A percentile compares a stretch with the other conserved stretches of the same genome.
Conservation (phyloP, 2,329 filamentous ascomycete genomes). For the Aspergillus cejpii region DNA sequence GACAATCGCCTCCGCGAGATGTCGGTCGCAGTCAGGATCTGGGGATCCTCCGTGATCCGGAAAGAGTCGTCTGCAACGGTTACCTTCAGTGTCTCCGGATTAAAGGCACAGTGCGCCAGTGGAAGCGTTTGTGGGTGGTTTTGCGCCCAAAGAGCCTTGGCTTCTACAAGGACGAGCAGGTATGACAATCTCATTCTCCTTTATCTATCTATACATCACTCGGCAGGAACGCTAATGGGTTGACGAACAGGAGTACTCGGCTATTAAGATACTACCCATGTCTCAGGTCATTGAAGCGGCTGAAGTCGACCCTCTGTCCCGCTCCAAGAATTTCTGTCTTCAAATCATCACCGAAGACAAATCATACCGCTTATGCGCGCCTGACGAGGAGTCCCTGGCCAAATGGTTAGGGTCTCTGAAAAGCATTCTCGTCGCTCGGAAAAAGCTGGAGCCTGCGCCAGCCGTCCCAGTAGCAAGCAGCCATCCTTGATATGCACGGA, state of each 20-base stretch:
- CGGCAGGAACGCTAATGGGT: constrained; percentile 1
- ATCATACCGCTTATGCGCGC: constrained; percentile 67
- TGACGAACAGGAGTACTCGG: constrained; percentile 65
- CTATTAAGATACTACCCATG: constrained; percentile 73
- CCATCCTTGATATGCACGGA: not conserved
- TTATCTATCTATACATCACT: not conserved
- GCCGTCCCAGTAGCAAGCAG: constrained; percentile 7
- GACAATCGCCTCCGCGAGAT: constrained; percentile 45
- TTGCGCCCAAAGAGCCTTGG: constrained; percentile 77
- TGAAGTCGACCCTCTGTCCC: constrained; percentile 81
- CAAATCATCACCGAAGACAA: constrained; percentile 94
- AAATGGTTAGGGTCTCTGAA: constrained; percentile 88
- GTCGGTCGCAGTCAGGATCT: constrained; percentile 56
- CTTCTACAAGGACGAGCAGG: constrained; percentile 80
- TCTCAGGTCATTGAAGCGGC: constrained; percentile 78
- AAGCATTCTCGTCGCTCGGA: constrained; percentile 48
- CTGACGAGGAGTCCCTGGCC: constrained; percentile 73
- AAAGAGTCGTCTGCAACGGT: constrained; percentile 89
- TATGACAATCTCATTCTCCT: constrained; percentile 5
- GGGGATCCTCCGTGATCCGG: constrained; percentile 58
- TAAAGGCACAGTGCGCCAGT: constrained; percentile 73
- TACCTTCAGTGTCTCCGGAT: constrained; percentile 79
- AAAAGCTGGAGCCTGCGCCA: constrained; percentile 26
- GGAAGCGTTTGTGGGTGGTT: constrained; percentile 93
- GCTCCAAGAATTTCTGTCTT: constrained; percentile 76